Percentiles rank a stretch among this genome's conserved stretches.
Evolutionary conservation across 495 filamentous ascomycete genomes (phyloP).

Genomic region (Aspergillus bridgeri): DNA sequence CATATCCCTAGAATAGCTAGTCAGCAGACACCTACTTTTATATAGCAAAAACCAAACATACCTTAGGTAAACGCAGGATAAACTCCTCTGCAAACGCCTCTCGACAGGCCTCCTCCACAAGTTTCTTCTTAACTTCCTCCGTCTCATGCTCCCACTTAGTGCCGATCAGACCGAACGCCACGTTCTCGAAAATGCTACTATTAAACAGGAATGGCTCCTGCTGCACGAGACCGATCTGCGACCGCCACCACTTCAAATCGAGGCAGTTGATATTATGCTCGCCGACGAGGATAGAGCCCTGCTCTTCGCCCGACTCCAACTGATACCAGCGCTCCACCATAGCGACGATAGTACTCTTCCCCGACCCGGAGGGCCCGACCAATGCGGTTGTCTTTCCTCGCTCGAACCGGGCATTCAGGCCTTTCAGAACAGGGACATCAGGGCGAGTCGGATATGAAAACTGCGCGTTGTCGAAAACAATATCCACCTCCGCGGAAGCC

Average conservation of each 20-base stretch:
- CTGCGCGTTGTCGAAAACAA: conserved; percentile 55
- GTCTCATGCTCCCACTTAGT: conserved; percentile 53
- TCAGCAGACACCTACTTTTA: not conserved
- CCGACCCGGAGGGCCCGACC: conserved; percentile 57
- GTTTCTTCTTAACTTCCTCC: conserved; percentile 45
- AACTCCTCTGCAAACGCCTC: conserved; percentile 32
- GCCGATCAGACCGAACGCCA: conserved; percentile 60
- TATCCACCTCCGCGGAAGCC: conserved; percentile 36
- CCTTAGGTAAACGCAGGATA: conserved; percentile 29
- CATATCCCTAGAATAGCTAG: conserved; percentile 49
- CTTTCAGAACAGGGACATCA: conserved; percentile 34
- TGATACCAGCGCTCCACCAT: conserved; percentile 62
- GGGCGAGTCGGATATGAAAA: conserved; percentile 59
- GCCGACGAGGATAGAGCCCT: conserved; percentile 49
- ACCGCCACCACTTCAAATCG: conserved; percentile 61
- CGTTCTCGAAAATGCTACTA: conserved; percentile 62
- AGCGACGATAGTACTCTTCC: conserved; percentile 65
- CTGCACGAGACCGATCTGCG: conserved; percentile 63
- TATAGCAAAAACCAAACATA: conserved; percentile 6
- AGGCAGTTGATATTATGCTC: conserved; percentile 46
- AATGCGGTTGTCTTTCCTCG: conserved; percentile 52
- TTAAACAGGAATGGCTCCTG: conserved; percentile 73
- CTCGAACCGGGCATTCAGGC: conserved; percentile 38
- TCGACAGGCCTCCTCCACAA: conserved; percentile 25
- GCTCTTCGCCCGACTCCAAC: conserved; percentile 20